Base-by-base conservation (phyloP, 768 basidiomycete genomes). In the Roridomyces roridus region DNA sequence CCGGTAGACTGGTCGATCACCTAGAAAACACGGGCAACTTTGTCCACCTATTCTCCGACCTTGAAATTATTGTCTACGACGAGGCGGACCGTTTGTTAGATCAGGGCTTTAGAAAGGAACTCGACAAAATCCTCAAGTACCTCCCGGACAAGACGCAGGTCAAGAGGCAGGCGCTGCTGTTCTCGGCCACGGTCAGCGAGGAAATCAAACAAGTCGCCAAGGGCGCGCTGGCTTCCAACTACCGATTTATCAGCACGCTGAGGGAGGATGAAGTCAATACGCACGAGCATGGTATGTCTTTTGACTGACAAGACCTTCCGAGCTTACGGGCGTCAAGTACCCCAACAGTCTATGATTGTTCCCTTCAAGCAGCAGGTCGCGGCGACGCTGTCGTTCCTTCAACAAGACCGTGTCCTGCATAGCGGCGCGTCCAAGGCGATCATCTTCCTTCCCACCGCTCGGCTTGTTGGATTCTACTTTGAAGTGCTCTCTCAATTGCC, bases 21-120 rank as follows among this genome's bases (percentile, higher is more conserved):
- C 70, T 91, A 37, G 78, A 82, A 64, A 84, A 79, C 35, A 62
- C 64, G n/a, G 69, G 73, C 23, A 46, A 65, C 40, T 67, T 85
- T 46, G 59, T 58, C 10, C 52, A 70, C 31, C 71, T 74, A 34
- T 67, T 87, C 42, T 34, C 59, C 5, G 59, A 68, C 25, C 69
- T 85, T 7, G 69, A 76, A 35, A 74, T 77, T 7, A 59, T 89
- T 62, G 81, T 91, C 3, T 74, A 89, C 59, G 89, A 91, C 66
- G 89, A 91, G 71, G 89, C 89, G 11, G 90, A 92, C 68, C 76
- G 89, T 29, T 69, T 92, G 15, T 77, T 91, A 18, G 90, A 91
- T 65, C 80, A 88, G 66, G 89, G 90, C 45, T 92, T 92, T 67
- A 84, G 81, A 41, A 79, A 78, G 9, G 85, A 86, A 37, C 74